These are phyloP conservation scores for Tricholoma bakamatsutake DNA, from an alignment of 768 basidiomycete genomes.

Conservation along the genomic window DNA sequence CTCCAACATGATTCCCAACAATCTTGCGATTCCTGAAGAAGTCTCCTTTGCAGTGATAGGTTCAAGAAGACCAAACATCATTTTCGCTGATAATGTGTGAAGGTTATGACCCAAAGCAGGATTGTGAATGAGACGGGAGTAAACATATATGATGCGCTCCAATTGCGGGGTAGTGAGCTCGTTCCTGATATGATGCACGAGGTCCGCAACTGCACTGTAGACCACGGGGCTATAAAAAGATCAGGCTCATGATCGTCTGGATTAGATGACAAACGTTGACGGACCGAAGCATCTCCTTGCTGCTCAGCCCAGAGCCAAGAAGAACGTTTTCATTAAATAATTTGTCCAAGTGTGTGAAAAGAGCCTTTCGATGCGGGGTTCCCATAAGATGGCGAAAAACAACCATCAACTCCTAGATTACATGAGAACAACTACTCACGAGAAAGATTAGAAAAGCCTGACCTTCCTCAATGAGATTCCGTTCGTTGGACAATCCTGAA, in stretches of 20 bases:
- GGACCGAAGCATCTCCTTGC: constrained; percentile 79
- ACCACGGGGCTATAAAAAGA: constrained; percentile 56
- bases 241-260: not conserved
- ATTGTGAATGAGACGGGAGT: constrained; percentile 87
- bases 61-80: constrained; percentile 87
- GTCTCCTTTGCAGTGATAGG: constrained; percentile 73
- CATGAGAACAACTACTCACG: constrained; percentile 3
- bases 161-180: constrained; percentile 78
- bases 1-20: constrained; percentile 76
- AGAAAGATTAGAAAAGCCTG: constrained; percentile 4
- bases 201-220: constrained; percentile 86
- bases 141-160: constrained; percentile 72
- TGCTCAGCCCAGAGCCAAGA: constrained; percentile 77
- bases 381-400: constrained; percentile 87
- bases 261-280: not conserved
- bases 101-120: constrained; percentile 72
- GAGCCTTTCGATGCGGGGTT: constrained; percentile 68
- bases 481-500: constrained; percentile 90
- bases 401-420: constrained; percentile 77
- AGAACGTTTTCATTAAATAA: constrained; percentile 88
- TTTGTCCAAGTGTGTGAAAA: constrained; percentile 81
- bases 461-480: constrained; percentile 81
- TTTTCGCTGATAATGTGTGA: constrained; percentile 88
- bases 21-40: constrained; percentile 55
- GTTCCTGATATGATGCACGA: constrained; percentile 84